Conservation (phyloP, 208 protist genomes). For the Naegleria gruberi region DNA sequence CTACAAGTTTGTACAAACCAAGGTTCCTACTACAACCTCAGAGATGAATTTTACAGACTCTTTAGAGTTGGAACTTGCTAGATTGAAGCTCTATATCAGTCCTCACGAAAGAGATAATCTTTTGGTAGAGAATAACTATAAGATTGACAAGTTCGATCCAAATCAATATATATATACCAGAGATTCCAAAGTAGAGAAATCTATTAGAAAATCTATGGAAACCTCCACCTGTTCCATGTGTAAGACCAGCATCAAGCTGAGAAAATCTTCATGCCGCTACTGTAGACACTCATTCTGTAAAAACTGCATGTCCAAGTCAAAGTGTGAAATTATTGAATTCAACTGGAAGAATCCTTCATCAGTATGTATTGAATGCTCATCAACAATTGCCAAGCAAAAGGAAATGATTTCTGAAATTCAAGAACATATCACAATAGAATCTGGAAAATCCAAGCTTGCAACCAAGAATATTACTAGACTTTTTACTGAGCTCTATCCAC, state of each 20-base stretch:
- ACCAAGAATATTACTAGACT: background rate
- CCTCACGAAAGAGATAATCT: background rate
- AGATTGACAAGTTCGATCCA: background rate
- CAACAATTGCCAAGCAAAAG: background rate
- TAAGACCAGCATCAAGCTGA: conserved; percentile 1
- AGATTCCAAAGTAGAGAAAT: conserved; percentile 1
- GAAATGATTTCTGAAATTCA: conserved; percentile 12
- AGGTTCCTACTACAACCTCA: background rate
- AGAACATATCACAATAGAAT: background rate
- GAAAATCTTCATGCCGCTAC: background rate
- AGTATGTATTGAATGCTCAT: background rate
- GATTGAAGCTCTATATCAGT: background rate
- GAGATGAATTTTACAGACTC: background rate
- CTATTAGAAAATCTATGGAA: background rate
- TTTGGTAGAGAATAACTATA: background rate
- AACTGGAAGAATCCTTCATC: background rate
- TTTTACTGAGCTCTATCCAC: background rate
- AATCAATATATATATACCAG: background rate
- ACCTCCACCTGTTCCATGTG: background rate
- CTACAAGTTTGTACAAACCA: background rate
- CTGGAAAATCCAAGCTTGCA: background rate
- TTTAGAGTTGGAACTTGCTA: background rate
- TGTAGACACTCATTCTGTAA: conserved; percentile 12
- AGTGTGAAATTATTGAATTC: background rate
- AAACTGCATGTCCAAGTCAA: conserved; percentile 9